Evolutionary conservation across 192 early-diverging fungal species (phyloP).

Genomic region (Gorgonomyces haynaldii): DNA sequence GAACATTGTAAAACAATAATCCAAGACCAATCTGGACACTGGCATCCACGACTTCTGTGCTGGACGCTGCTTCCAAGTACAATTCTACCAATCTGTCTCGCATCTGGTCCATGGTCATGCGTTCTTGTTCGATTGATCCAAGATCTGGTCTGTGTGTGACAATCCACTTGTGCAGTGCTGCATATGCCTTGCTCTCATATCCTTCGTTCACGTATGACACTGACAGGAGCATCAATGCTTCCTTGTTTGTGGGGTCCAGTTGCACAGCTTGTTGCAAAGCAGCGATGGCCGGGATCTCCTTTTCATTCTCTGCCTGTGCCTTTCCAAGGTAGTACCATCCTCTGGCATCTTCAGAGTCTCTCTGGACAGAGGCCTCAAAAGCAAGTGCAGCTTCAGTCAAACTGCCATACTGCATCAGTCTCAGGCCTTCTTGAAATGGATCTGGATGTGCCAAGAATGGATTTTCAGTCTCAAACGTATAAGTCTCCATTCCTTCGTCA

Average conservation of each 20-base stretch:
- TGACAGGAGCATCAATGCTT: constrained; percentile 42
- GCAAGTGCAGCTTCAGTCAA: constrained; percentile 77
- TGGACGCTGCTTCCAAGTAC: constrained; percentile 63
- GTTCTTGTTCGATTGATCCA: constrained; percentile 24
- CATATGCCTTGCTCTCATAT: constrained; percentile 69
- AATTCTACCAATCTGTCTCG: constrained; percentile 61
- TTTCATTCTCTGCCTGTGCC: constrained; percentile 89
- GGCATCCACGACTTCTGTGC: constrained; percentile 45
- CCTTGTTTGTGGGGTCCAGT: constrained; percentile 34
- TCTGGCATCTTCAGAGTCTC: constrained; percentile 53
- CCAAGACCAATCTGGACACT: constrained; percentile 87
- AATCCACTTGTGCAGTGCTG: constrained; percentile 80
- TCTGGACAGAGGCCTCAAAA: constrained; percentile 74
- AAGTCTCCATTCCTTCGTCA: constrained; percentile 13
- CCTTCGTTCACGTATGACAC: constrained; percentile 87
- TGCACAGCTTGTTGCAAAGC: constrained; percentile 66
- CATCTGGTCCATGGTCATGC: constrained; percentile 25
- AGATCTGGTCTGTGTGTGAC: constrained; percentile 55
- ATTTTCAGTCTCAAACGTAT: constrained; percentile 65
- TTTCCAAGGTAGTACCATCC: constrained; percentile 76
- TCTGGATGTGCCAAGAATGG: constrained; percentile 43
- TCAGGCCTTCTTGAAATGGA: constrained; percentile 20
- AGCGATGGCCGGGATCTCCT: constrained; percentile 75
- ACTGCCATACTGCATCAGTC: constrained; percentile 17
- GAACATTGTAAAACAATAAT: constrained; percentile 81